These are phyloP conservation scores for Solanum tacnaense DNA, from an alignment of 257 asterid genomes.

Conservation along the genomic window DNA sequence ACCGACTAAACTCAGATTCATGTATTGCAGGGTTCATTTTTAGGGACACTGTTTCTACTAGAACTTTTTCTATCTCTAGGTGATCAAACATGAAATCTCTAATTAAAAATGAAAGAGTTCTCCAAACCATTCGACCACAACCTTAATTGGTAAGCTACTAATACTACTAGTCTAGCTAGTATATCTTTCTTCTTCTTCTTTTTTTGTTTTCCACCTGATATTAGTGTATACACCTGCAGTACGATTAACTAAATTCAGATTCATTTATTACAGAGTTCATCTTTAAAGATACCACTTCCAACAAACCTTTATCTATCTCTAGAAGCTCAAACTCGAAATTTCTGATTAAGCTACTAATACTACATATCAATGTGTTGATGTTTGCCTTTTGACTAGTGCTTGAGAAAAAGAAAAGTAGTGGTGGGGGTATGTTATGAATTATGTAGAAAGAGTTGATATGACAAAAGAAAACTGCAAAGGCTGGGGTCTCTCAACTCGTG, in stretches of 20 bases:
- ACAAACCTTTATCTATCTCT: neutral
- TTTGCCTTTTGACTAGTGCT: neutral
- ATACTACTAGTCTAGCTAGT: neutral
- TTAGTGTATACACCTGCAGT: too few relatives aligned
- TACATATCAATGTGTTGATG: neutral
- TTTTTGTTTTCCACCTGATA: too few relatives aligned
- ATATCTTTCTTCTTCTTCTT: too few relatives aligned
- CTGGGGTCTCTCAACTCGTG: neutral
- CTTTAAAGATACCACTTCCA: neutral
- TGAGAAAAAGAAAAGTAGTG: neutral
- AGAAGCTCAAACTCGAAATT: neutral
- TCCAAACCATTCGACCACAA: neutral
- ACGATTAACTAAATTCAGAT: too few relatives aligned
- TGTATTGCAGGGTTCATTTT: neutral
- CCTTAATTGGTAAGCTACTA: too few relatives aligned
- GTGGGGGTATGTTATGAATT: neutral
- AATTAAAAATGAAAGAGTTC: neutral
- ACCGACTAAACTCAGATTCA: neutral
- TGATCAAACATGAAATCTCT: neutral
- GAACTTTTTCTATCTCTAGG: neutral
- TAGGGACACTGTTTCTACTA: neutral
- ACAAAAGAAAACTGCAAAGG: neutral
- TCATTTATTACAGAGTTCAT: too few relatives aligned
- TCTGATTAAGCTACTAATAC: neutral
- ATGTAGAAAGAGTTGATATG: neutral